A percentile compares a stretch with the other conserved stretches of the same genome.
Conservation (phyloP, 2,329 filamentous ascomycete genomes). For the Xylaria sp. region DNA sequence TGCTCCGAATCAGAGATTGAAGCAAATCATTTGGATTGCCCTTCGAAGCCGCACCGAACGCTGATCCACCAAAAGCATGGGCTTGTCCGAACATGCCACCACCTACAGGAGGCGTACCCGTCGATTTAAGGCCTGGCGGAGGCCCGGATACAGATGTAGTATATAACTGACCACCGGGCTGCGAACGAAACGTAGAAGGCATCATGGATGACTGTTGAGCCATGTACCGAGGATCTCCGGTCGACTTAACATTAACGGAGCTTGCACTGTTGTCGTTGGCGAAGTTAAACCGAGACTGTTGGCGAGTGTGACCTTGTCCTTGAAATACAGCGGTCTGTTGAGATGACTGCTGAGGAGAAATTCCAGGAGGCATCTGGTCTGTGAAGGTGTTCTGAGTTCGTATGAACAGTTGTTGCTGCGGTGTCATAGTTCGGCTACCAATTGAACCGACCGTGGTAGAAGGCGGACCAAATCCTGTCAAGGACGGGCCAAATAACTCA, state of each 20-base stretch:
- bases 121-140: slow-evolving; percentile 93
- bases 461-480: slow-evolving; percentile 61
- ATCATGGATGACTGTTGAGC: slow-evolving; percentile 90
- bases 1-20: slow-evolving; percentile 81
- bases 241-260: slow-evolving; percentile 75
- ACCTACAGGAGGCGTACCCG: slow-evolving; percentile 80
- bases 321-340: slow-evolving; percentile 64
- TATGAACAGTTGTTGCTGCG: slow-evolving; percentile 77
- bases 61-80: slow-evolving; percentile 80
- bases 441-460: slow-evolving; percentile 66
- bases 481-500: slow-evolving; percentile 64
- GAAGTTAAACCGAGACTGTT: slow-evolving; percentile 89
- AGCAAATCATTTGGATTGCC: slow-evolving; percentile 78
- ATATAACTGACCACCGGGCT: slow-evolving; percentile 78
- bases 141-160: slow-evolving; percentile 88
- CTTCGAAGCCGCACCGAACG: slow-evolving; percentile 75
- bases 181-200: slow-evolving; percentile 70
- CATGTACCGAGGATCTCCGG: slow-evolving; percentile 83
- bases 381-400: slow-evolving; percentile 69
- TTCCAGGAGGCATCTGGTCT: slow-evolving; percentile 69
- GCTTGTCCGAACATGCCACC: slow-evolving; percentile 89
- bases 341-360: slow-evolving; percentile 61
- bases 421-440: slow-evolving; percentile 78
- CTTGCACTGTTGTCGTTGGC: slow-evolving; percentile 76
- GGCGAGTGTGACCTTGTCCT: slow-evolving; percentile 76